Evolutionary conservation across 306 rosid species (phyloP).

Genomic region (Begonia peltatifolia): DNA sequence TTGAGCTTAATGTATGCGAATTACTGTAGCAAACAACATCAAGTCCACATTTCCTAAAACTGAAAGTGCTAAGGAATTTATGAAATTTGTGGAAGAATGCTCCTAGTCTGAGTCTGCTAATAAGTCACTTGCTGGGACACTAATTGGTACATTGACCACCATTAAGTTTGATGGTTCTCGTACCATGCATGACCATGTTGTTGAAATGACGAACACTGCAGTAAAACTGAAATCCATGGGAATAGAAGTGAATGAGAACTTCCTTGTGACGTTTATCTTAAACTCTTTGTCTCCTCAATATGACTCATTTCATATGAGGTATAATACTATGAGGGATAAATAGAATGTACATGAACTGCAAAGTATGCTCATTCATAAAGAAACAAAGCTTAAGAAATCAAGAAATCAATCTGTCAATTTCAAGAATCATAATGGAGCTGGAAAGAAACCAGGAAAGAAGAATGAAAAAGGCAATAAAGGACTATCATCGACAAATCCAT

Average conservation of each 20-base stretch:
- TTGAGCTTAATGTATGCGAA: neutral
- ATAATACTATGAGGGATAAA: neutral
- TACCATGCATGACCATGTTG: no score
- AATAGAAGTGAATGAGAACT: neutral
- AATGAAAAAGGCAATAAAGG: no score
- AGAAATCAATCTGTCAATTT: no score
- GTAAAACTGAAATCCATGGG: no score
- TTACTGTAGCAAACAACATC: neutral
- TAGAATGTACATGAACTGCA: neutral
- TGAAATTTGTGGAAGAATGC: neutral
- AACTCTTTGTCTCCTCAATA: constrained; percentile 3
- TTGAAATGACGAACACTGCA: no score
- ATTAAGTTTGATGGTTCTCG: no score
- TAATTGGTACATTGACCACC: neutral
- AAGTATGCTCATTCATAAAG: constrained; percentile 1
- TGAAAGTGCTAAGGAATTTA: neutral
- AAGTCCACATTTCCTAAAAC: no score
- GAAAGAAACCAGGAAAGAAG: no score
- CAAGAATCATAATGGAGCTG: no score
- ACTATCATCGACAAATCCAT: neutral
- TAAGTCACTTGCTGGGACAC: neutral
- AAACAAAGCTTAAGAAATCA: no score
- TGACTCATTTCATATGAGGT: neutral
- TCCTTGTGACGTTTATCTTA: neutral
- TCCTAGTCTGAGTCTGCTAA: neutral